Percentiles rank a stretch among this genome's conserved stretches.
phyloP scores from a whole-genome alignment of 148 eudicot genomes.

The Gaultheria prostrata region DNA sequence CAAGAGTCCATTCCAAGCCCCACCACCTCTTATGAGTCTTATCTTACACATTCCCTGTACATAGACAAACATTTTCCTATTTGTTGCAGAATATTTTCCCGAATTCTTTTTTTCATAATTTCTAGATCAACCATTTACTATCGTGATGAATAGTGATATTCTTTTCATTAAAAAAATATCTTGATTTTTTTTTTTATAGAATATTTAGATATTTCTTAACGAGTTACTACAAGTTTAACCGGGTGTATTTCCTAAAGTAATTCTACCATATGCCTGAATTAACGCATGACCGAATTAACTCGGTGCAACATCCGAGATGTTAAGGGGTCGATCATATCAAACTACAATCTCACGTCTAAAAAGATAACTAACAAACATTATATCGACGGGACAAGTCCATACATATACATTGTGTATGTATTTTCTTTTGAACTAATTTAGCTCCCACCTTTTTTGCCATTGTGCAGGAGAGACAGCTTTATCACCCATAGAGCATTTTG shows the following conservation, averaged over 20 bases:
- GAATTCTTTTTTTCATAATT: background rate
- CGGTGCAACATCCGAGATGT: background rate
- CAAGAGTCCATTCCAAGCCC: background rate
- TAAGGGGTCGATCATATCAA: background rate
- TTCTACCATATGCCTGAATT: background rate
- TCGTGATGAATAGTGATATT: background rate
- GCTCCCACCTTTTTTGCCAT: background rate
- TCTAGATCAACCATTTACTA: background rate
- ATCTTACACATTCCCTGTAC: too few relatives aligned
- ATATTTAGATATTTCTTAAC: too few relatives aligned
- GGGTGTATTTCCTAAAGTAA: background rate
- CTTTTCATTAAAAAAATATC: background rate
- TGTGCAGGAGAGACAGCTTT: conserved; percentile 55
- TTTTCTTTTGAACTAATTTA: background rate
- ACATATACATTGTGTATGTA: background rate
- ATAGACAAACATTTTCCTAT: too few relatives aligned
- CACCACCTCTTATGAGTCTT: background rate
- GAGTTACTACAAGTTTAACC: background rate
- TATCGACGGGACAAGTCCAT: too few relatives aligned
- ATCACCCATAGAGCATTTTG: conserved; percentile 59
- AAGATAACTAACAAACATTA: too few relatives aligned
- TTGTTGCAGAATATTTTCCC: background rate
- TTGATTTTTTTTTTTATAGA: too few relatives aligned
- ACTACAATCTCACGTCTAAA: background rate
- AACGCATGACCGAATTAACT: too few relatives aligned